Base-by-base conservation (phyloP, 805 yeast species). In the Monosporozyma siamensis region DNA sequence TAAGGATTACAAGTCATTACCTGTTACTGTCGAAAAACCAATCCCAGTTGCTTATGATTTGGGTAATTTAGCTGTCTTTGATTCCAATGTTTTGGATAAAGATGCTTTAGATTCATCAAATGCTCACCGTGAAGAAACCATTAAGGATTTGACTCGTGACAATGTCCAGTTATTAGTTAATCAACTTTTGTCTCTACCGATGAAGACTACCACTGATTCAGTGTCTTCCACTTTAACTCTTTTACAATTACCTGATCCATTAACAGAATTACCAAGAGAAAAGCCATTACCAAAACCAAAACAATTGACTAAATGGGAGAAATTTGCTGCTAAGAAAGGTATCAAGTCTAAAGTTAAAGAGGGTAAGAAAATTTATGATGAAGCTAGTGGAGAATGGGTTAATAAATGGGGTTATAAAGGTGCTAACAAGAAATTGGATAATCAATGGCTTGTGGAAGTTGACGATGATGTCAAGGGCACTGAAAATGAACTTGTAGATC, bases 351-450 rank as follows among this genome's bases (percentile, higher is more conserved):
- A 85, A 72, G 85, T 84, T 47, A 88, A 82, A 63, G 80, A 84
- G 23, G 96, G 95, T 38, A 92, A 86, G 67, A 70, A 81, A 75
- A 87, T 85, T 1, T 92, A 69, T 55, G 95, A 92, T 64, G 97
- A 92, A 64, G 92, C 75, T 25, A 67, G 76, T 24, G 89, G 90
- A 40, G 89, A 88, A 66, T 92, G 98, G 98, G 95, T 82, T 47
- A 90, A 95, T 55, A 90, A 88, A 66, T 92, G 98, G 98, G 99
- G 99, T 47, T 90, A 82, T 70, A 81, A 83, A 51, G 97, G 97
- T 58, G 78, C 78, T 66, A 92, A 92, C 66, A 90, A 92, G 68
- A 77, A 78, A 43, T 58, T 80, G 52, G 97, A 90, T 56, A 68
- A 74, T 56, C 97, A 92, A 65, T 92, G 98, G 98, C 72, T 87